Base-by-base conservation (phyloP, 2,329 filamentous ascomycete species). In the Xylariales sp. region DNA sequence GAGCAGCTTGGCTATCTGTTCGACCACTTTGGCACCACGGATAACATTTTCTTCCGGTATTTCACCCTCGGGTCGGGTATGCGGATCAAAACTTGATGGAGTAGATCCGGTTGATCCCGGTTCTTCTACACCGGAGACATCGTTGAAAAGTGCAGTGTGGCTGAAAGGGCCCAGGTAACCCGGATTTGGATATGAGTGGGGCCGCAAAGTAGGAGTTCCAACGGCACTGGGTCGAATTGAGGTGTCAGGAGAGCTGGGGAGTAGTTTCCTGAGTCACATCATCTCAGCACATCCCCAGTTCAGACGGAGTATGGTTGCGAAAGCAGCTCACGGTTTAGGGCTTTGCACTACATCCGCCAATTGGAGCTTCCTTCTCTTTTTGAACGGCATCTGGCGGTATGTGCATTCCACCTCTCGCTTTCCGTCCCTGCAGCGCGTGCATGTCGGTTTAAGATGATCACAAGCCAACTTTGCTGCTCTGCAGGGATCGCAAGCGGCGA, bases 401-500 rank as follows among this genome's bases (percentile, higher is more conserved):
- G 43, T 34, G 41, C 48, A 50, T 20, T 39, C 20, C 12, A 18
- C n/a, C 12, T 33, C 28, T 15, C 40, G 44, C 10, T 38, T 37
- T 20, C 35, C 30, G 18, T 42, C 43, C 13, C 32, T 42, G 20
- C 54, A 57, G 11, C 54, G 47, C 16, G 47, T 45, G 29, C 55
- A 59, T 14, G 45, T 45, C 5, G 54, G 53, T 29, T 42, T 30
- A n/a, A 37, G 27, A 40, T 59, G 55, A 35, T 55, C 45, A 41
- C 49, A 50, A 3, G 49, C 51, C 12, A 54, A 38, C 29, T 55
- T 55, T 4, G 51, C 42, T 6, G 35, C 27, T 45, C 60, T 29
- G 47, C 61, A 44, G 37, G 59, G 31, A 44, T 60, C 43, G 48
- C 57, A 54, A 1, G 51, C 51, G 12, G 25, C 45, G 47, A 31